These are phyloP conservation scores for Candida verbasci DNA, from an alignment of 805 yeast species.

Conservation along the genomic window DNA sequence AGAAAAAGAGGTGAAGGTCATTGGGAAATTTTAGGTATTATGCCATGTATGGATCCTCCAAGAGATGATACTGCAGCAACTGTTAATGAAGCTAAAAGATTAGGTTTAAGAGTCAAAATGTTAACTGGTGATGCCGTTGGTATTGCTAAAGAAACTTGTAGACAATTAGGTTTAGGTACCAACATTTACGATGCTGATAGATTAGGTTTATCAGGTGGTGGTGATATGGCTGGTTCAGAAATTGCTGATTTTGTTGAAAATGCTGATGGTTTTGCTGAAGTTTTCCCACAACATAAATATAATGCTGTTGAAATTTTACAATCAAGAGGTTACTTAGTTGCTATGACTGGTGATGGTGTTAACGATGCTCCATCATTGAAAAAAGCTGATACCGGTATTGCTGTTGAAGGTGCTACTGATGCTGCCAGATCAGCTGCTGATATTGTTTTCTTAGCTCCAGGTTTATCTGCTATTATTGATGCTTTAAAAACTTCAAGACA, in stretches of 20 bases:
- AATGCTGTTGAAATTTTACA: conserved; percentile 93
- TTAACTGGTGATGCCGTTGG: conserved; percentile 99
- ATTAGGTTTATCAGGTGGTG: conserved; percentile 90
- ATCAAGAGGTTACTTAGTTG: conserved; percentile 94
- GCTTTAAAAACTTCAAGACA: conserved; percentile 90
- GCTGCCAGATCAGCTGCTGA: conserved; percentile 97
- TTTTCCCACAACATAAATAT: conserved; percentile 97
- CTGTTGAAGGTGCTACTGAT: conserved; percentile 97
- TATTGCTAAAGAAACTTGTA: conserved; percentile 97
- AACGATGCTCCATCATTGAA: conserved; percentile 96
- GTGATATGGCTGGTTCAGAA: conserved; percentile 96
- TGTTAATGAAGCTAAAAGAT: conserved; percentile 82
- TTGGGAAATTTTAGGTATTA: conserved; percentile 96
- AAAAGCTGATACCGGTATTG: conserved; percentile 91
- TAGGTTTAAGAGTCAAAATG: conserved; percentile 96
- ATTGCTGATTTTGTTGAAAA: conserved; percentile 96
- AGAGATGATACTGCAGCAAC: conserved; percentile 97
- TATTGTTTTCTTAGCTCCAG: conserved; percentile 90
- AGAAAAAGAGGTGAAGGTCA: conserved; percentile 98
- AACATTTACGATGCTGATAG: conserved; percentile 96
- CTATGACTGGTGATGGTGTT: conserved; percentile 99
- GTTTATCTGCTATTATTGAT: conserved; percentile 92
- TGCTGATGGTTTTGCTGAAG: conserved; percentile 98
- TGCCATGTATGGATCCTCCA: conserved; percentile 99
- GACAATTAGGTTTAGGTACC: conserved; percentile 95